Conservation (phyloP, 2,329 filamentous ascomycete species). For the Alternaria viburni region DNA sequence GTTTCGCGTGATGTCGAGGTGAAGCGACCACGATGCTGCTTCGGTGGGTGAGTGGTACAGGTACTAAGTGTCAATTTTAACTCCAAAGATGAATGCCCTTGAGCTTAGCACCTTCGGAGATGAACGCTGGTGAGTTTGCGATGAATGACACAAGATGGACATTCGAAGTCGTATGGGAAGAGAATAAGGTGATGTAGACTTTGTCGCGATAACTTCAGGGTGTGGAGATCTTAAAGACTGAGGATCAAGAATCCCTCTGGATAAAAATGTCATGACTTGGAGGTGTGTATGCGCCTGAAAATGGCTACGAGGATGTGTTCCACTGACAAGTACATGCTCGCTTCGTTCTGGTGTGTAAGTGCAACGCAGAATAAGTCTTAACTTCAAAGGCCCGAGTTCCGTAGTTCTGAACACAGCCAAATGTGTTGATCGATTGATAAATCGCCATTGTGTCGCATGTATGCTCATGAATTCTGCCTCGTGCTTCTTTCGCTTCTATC, state of each 20-base stretch:
- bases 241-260: too few species aligned
- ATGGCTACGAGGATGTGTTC: background rate
- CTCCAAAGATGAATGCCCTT: too few species aligned
- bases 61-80: background rate
- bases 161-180: too few species aligned
- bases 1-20: background rate
- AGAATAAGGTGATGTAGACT: background rate
- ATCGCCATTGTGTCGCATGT: background rate
- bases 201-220: background rate
- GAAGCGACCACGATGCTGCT: too few species aligned
- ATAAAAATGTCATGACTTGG: background rate
- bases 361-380: too few species aligned
- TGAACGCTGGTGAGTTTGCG: too few species aligned
- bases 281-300: background rate
- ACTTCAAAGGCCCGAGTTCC: background rate
- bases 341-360: too few species aligned
- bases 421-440: background rate
- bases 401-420: background rate
- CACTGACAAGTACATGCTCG: too few species aligned
- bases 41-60: background rate
- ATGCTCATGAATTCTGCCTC: background rate
- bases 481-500: background rate
- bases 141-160: too few species aligned
- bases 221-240: background rate
- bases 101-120: too few species aligned